Conservation (phyloP, 1,284 basidiomycete genomes). For the Fomitopsis palustris region DNA sequence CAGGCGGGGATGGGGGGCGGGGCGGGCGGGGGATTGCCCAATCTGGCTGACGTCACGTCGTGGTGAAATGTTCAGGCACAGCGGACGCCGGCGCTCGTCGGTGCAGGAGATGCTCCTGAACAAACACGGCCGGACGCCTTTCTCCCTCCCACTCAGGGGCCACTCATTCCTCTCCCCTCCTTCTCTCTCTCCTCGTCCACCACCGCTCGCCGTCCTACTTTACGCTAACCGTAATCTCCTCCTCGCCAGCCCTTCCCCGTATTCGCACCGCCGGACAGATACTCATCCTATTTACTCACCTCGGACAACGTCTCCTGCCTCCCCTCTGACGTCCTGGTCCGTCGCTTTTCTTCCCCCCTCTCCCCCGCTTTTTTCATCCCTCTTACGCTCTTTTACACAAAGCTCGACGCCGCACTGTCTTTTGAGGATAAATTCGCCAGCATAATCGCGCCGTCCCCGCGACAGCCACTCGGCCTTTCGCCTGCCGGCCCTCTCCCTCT, state of each 20-base stretch:
- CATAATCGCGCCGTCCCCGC: background rate
- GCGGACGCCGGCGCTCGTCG: background rate
- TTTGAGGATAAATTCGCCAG: background rate
- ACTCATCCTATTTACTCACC: background rate
- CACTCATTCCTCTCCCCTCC: background rate
- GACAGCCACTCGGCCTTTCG: background rate
- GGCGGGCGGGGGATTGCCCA: background rate
- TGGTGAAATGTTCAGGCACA: constrained; percentile 3
- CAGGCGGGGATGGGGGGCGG: background rate
- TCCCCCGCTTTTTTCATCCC: background rate
- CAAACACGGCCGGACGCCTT: background rate
- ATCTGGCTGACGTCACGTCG: background rate
- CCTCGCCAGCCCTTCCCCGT: background rate
- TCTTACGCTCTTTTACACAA: too few species aligned
- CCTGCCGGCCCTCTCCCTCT: background rate
- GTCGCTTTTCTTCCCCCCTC: background rate
- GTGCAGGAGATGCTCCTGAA: background rate
- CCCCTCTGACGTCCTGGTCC: background rate
- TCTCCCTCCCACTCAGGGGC: background rate
- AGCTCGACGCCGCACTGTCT: background rate
- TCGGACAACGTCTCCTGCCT: background rate
- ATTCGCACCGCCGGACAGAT: background rate
- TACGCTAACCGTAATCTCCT: constrained; percentile 1
- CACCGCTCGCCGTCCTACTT: background rate
- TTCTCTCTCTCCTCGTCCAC: background rate